phyloP scores from a whole-genome alignment of 768 basidiomycete genomes.

The Russula emetica region DNA sequence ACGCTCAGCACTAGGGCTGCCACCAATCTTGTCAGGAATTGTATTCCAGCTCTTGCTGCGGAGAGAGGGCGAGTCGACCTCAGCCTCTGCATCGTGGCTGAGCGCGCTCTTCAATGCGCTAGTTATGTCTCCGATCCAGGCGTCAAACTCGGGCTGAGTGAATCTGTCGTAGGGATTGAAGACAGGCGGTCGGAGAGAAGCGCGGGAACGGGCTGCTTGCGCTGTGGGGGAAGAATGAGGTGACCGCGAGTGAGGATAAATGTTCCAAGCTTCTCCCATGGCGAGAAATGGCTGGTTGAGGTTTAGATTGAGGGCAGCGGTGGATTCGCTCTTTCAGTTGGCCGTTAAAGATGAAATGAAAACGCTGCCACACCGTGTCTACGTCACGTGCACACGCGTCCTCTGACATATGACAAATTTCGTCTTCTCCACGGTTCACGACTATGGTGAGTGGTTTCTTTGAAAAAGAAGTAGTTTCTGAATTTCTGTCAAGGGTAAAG shows the following conservation, averaged over 20 bases:
- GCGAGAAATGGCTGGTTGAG: not conserved
- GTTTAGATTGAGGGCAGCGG: not conserved
- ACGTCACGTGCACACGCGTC: constrained; percentile 22
- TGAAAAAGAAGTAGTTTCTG: not conserved
- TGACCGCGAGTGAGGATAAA: constrained; percentile 1
- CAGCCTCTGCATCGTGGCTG: constrained; percentile 39
- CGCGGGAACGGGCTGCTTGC: constrained; percentile 4
- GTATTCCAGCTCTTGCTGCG: constrained; percentile 13
- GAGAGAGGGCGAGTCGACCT: constrained; percentile 18
- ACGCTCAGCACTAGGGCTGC: constrained; percentile 23
- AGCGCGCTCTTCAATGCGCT: constrained; percentile 54
- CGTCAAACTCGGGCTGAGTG: constrained; percentile 61
- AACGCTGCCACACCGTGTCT: constrained; percentile 4
- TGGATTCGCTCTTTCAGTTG: not conserved
- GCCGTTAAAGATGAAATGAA: not conserved
- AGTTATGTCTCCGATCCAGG: constrained; percentile 64
- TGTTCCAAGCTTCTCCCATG: constrained; percentile 17
- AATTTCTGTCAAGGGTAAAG: constrained; percentile 58
- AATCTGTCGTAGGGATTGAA: constrained; percentile 74
- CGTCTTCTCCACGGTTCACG: not conserved
- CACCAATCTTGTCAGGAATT: not conserved
- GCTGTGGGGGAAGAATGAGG: constrained; percentile 13
- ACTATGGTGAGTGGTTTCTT: constrained; percentile 16
- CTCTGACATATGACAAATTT: constrained; percentile 14
- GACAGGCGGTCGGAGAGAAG: constrained; percentile 45